phyloP scores from a whole-genome alignment of 331 rosid genomes.

The Rosa hybrid region DNA sequence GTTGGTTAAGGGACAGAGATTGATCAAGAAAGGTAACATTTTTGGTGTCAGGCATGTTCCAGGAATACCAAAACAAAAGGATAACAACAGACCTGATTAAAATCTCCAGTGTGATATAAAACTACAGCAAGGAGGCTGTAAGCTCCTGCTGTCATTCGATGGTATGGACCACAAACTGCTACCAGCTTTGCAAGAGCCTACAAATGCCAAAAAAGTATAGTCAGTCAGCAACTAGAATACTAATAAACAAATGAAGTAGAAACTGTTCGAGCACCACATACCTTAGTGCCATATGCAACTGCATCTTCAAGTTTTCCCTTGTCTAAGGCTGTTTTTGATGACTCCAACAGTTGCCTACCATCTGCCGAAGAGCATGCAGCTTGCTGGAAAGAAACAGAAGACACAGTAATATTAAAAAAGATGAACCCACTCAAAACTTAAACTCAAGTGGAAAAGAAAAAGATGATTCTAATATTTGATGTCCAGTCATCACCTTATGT shows the following conservation, averaged over 20 bases:
- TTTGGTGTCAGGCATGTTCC: slow-evolving; percentile 3
- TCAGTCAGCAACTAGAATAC: slow-evolving; percentile 21
- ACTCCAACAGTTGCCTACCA: slow-evolving; percentile 96
- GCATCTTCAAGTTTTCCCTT: slow-evolving; percentile 99
- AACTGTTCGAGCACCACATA: slow-evolving; percentile 30
- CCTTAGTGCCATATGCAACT: slow-evolving; percentile 93
- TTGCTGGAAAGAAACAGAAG: slow-evolving; percentile 67
- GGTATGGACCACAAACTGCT: slow-evolving; percentile 98
- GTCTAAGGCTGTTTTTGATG: slow-evolving; percentile 96
- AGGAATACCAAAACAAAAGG: slow-evolving; percentile 32
- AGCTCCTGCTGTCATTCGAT: slow-evolving; percentile 98
- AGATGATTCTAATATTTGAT: slow-evolving; percentile 18
- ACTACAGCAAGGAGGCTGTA: slow-evolving; percentile 99
- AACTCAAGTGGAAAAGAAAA: slow-evolving; percentile 16
- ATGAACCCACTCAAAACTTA: slow-evolving; percentile 21
- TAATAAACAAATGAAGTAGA: slow-evolving; percentile 9
- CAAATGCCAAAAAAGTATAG: slow-evolving; percentile 34
- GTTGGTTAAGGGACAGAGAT: background rate
- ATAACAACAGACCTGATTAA: slow-evolving; percentile 71
- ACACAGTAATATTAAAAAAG: slow-evolving; percentile 23
- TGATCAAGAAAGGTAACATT: slow-evolving; percentile 1
- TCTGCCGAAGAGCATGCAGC: slow-evolving; percentile 99
- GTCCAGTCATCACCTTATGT: slow-evolving; percentile 70
- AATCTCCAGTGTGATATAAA: slow-evolving; percentile 97
- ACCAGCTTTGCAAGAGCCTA: slow-evolving; percentile 98